phyloP scores from a whole-genome alignment of 495 filamentous ascomycete genomes.

The Hypoxylon trugodes region DNA sequence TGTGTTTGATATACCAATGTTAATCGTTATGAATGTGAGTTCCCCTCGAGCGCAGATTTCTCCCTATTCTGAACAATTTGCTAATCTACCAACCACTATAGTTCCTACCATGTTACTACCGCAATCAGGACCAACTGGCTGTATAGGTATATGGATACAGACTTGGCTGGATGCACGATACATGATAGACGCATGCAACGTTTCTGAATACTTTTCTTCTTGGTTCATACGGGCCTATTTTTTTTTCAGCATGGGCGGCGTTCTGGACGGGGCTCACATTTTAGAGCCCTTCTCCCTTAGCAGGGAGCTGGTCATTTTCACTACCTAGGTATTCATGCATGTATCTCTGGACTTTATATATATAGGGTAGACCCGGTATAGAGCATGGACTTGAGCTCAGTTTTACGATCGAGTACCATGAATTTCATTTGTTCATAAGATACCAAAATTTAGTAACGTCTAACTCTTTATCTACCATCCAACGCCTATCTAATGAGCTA shows the following conservation, averaged over 20 bases:
- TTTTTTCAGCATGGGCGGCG: slow-evolving; percentile 45
- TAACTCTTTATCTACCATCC: neutral
- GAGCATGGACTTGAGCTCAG: slow-evolving; percentile 29
- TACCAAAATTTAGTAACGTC: neutral
- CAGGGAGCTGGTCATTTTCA: slow-evolving; percentile 43
- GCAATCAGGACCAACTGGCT: slow-evolving; percentile 57
- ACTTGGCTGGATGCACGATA: neutral
- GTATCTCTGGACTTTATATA: slow-evolving; percentile 31
- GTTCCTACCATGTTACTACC: slow-evolving; percentile 63
- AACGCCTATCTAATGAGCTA: slow-evolving; percentile 7
- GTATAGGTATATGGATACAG: slow-evolving; percentile 48
- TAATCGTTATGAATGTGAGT: slow-evolving; percentile 97
- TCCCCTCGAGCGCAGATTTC: neutral
- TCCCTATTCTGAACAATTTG: neutral
- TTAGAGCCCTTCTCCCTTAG: slow-evolving; percentile 35
- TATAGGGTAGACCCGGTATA: slow-evolving; percentile 41
- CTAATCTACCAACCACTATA: slow-evolving; percentile 40
- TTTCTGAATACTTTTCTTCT: slow-evolving; percentile 14
- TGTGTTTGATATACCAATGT: slow-evolving; percentile 97
- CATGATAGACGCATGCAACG: slow-evolving; percentile 26
- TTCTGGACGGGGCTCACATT: slow-evolving; percentile 44
- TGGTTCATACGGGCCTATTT: slow-evolving; percentile 20
- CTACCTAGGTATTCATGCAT: slow-evolving; percentile 23
- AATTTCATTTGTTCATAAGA: slow-evolving; percentile 34
- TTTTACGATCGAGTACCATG: slow-evolving; percentile 30